Conservation (phyloP, 768 basidiomycete genomes). For the Cyathus striatus region DNA sequence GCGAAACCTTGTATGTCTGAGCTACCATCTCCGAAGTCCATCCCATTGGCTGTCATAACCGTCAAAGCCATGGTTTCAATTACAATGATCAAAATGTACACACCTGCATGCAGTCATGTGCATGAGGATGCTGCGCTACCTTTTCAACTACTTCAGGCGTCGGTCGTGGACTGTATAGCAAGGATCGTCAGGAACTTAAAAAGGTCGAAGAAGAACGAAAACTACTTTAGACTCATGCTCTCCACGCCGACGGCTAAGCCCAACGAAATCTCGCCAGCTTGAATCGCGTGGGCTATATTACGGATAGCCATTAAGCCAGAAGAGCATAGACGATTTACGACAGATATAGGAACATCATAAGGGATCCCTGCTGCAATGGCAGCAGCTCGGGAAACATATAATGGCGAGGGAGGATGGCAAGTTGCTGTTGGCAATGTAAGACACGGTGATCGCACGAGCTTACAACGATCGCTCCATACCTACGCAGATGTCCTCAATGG, state of each 20-base stretch:
- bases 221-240: conserved; percentile 76
- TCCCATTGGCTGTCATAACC: conserved; percentile 69
- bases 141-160: conserved; percentile 59
- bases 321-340: conserved; percentile 90
- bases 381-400: conserved; percentile 81
- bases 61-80: background rate
- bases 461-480: conserved; percentile 37
- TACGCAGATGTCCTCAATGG: conserved; percentile 81
- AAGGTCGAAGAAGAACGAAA: conserved; percentile 2
- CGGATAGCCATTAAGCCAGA: conserved; percentile 94
- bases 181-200: conserved; percentile 4
- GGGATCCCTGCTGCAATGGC: conserved; percentile 89
- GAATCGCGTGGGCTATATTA: conserved; percentile 83
- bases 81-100: conserved; percentile 5
- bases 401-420: conserved; percentile 78
- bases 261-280: conserved; percentile 75
- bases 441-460: background rate
- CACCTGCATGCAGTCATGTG: conserved; percentile 75
- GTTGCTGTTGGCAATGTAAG: conserved; percentile 43
- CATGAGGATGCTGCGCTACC: conserved; percentile 56
- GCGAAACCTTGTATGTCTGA: conserved; percentile 68
- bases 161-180: conserved; percentile 69
- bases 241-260: conserved; percentile 83
- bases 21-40: conserved; percentile 95
- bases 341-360: conserved; percentile 78